Evolutionary conservation across 768 basidiomycete genomes (phyloP).

Genomic region (Sporobolomyces pararoseus): DNA sequence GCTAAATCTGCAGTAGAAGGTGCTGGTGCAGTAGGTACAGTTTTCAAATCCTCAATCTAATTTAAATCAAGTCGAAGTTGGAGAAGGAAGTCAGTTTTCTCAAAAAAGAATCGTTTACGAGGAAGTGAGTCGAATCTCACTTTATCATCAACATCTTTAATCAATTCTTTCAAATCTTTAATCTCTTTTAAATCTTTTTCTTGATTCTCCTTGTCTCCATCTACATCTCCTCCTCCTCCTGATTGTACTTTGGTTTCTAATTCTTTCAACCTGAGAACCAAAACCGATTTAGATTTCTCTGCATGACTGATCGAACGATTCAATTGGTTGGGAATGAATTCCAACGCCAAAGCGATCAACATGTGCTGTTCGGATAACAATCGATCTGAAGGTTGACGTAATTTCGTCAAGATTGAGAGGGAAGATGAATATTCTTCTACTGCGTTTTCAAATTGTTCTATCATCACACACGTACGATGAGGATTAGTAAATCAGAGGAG

Average conservation of each 20-base stretch:
- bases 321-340: slow-evolving; percentile 31
- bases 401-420: slow-evolving; percentile 20
- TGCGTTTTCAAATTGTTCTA: slow-evolving; percentile 42
- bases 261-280: slow-evolving; percentile 5
- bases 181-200: slow-evolving; percentile 34
- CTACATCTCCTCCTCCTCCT: slow-evolving; percentile 2
- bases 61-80: not conserved
- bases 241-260: slow-evolving; percentile 20
- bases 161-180: slow-evolving; percentile 27
- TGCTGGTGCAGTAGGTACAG: slow-evolving; percentile 25
- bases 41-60: slow-evolving; percentile 41
- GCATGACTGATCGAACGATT: slow-evolving; percentile 28
- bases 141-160: slow-evolving; percentile 40
- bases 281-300: slow-evolving; percentile 36
- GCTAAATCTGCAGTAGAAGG: slow-evolving; percentile 23
- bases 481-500: not conserved
- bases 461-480: not conserved
- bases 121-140: slow-evolving; percentile 11
- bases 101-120: too few species aligned
- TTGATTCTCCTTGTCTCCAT: slow-evolving; percentile 11
- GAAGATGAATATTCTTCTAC: slow-evolving; percentile 41
- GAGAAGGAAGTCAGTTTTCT: too few species aligned
- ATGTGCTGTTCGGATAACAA: slow-evolving; percentile 42
- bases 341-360: slow-evolving; percentile 42
- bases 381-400: slow-evolving; percentile 40